Evolutionary conservation across 345 rosid genomes (phyloP), one percentile per base, ranked within the genome.

Genomic region (Erucastrum elatum): DNA sequence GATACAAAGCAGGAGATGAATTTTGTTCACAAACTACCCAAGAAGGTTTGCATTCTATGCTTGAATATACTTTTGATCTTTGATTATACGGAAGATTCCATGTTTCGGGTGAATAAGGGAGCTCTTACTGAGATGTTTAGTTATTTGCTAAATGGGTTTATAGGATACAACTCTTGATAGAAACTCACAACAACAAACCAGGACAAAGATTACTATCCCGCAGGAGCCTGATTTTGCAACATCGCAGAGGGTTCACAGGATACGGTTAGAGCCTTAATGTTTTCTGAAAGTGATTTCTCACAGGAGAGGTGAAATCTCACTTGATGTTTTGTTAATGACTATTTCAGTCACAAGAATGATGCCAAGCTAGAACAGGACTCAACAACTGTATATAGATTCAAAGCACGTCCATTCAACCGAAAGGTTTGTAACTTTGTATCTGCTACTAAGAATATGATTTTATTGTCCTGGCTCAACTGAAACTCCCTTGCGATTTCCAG

Each of bases 351-450:
- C 39, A 90, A 84, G 84, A 86, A 55, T 70, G 79, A 46, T 69
- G 58, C 75, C 27, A 89, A 87, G 76, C 64, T 74, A 71, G 90
- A 89, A 67, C 75, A 72, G 37, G 80, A 72, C 66, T 51, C 83
- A 25, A 75, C 81, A 35, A 34, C 78, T 37, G 87, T 81, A 26
- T 88, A 78, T 68, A 91, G 87, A 87, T 95, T 95, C 81, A 95
- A 86, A 93, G 98, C 99, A 51, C 89, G 97, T n/a, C 98, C 98
- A 35, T 83, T 95, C 71, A 95, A 95, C 85, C 85, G 97, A 84
- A 95, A 95, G 87, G 99, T 95, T 75, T 58, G 95, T 84, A 55
- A 49, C 58, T 87, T 76, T 12, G 85, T 76, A 63, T 44, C 68
- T 78, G 49, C 68, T 61, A 55, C 74, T 35, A 25, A 33, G 30